Percentiles rank a stretch among this genome's conserved stretches.
Conservation (phyloP, 2,329 filamentous ascomycete genomes). For the Basipetospora chlamydospora region DNA sequence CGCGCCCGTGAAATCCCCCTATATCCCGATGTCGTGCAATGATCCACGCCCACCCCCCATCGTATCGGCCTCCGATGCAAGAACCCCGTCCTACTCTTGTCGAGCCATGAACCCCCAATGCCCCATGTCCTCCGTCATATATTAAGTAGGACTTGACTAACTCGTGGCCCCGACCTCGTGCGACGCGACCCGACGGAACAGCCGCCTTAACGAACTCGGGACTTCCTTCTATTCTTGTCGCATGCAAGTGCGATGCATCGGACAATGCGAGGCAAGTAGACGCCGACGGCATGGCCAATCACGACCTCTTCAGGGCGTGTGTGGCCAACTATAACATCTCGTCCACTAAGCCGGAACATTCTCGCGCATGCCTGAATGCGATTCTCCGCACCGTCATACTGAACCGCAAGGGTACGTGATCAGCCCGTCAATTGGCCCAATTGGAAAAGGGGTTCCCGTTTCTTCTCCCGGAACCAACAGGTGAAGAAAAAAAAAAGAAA, state of each 20-base stretch:
- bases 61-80: no score
- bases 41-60: no score
- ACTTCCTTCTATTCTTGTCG: conserved; percentile 67
- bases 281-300: conserved; percentile 44
- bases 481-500: not conserved
- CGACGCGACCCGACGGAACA: conserved; percentile 25
- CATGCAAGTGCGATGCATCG: conserved; percentile 77
- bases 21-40: no score
- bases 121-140: conserved; percentile 3
- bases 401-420: conserved; percentile 50
- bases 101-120: not conserved
- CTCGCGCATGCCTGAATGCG: conserved; percentile 60
- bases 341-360: conserved; percentile 51
- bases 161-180: no score
- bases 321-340: conserved; percentile 64
- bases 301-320: conserved; percentile 51
- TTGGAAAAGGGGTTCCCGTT: no score
- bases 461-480: not conserved
- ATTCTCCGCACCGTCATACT: conserved; percentile 60
- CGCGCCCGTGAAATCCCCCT: no score
- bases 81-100: not conserved
- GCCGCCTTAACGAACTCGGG: conserved; percentile 59
- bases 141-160: no score
- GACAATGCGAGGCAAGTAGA: conserved; percentile 57
- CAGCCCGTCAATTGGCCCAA: no score